These are phyloP conservation scores for Fusarium equiseti DNA, from an alignment of 2,329 filamentous ascomycete genomes.

Conservation along the genomic window DNA sequence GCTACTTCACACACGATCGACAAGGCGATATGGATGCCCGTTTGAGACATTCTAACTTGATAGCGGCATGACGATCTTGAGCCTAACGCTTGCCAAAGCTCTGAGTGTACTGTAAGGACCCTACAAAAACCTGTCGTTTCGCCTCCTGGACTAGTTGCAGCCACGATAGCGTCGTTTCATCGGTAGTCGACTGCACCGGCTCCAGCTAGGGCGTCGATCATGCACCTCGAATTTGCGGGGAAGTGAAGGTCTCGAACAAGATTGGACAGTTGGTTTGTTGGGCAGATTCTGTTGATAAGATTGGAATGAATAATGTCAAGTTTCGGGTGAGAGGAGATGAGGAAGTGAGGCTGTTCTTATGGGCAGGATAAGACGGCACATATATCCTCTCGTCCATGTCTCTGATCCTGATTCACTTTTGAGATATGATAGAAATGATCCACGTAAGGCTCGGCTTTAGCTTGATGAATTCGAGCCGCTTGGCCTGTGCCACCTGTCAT, in stretches of 20 bases:
- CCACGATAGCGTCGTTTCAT: slow-evolving; percentile 3
- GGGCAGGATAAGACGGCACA: not conserved
- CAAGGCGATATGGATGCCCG: not conserved
- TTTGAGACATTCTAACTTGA: not conserved
- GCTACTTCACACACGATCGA: not conserved
- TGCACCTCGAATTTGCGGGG: not conserved
- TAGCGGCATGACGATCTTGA: not conserved
- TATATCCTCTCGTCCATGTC: not conserved
- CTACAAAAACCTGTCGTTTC: not conserved
- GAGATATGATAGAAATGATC: not conserved
- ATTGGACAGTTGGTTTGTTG: too few species aligned
- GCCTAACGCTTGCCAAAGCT: not conserved
- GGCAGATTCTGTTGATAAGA: not conserved
- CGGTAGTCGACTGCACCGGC: not conserved
- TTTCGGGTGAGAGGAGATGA: not conserved
- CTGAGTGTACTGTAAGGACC: not conserved
- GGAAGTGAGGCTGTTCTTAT: not conserved
- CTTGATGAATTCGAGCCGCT: not conserved
- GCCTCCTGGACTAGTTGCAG: not conserved
- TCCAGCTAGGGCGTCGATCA: not conserved
- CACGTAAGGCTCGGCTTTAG: not conserved
- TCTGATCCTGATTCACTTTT: not conserved
- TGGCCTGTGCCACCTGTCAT: not conserved
- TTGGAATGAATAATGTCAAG: not conserved
- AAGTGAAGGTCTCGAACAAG: not conserved